Evolutionary conservation across 208 protist genomes (phyloP), one percentile per base, ranked within the genome.

Genomic region (Acanthamoeba royreba): DNA sequence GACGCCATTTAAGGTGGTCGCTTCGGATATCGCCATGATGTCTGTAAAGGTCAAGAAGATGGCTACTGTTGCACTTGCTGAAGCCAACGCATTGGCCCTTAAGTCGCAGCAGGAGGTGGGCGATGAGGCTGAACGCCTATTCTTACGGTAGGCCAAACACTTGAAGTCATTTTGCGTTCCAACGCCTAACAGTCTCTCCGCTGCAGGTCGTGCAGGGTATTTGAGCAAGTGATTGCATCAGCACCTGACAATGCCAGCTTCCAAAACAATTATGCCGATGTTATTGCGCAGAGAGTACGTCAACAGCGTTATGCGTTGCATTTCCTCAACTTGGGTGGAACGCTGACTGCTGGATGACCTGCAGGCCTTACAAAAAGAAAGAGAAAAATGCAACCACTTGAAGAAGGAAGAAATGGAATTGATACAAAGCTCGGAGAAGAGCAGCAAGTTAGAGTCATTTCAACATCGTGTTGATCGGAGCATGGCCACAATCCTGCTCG

Each of bases 71-170:
- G 79, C 79, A 7, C 79, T 87, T 22, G 79, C 79, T 13, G 79
- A 87, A 28, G 79, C 79, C 79, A 87, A 87, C 47, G 79, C 79
- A 15, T 33, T 87, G 13, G 79, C 79, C 53, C 47, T 87, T 15
- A n/a, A 87, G 28, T n/a, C 79, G 13, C 79, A 61, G 22, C 79
- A 87, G 79, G 79, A 87, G 79, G 79, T 61, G 17, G 79, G 79
- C 42, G 47, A 87, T 28, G 79, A 87, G 19, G 79, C 79, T 31
- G 79, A 87, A n/a, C 79, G 79, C 13, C 47, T 87, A 25, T 87
- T 87, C 79, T 58, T 42, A 15, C 28, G 66, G 66, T 79, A 13
- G 2, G 58, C n/a, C n/a, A 66, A 35, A 4, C 55, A 66, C n/a
- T n/a, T n/a, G n/a, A n/a, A n/a, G n/a, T n/a, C n/a, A n/a, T n/a